A percentile compares a stretch with the other conserved stretches of the same genome.
phyloP scores from a whole-genome alignment of 768 basidiomycete genomes.

The Pleurotus tuber-regium region DNA sequence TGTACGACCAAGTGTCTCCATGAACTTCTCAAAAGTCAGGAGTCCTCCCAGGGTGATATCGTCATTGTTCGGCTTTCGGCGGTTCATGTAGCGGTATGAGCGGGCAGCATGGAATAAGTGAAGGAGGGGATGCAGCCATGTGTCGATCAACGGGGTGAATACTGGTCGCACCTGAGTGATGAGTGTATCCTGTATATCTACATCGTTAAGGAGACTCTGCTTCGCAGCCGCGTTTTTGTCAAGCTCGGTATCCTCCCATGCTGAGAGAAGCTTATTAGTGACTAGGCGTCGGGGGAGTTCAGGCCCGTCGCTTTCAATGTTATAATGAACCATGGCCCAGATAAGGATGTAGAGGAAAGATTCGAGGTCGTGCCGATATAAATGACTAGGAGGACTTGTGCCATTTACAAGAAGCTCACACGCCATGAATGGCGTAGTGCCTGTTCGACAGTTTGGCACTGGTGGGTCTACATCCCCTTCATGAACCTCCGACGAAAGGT shows the following conservation, averaged over 20 bases:
- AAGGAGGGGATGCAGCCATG: neutral
- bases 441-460: constrained; percentile 12
- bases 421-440: constrained; percentile 31
- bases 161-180: neutral
- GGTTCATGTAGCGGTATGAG: too few species aligned
- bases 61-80: too few species aligned
- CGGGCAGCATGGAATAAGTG: too few species aligned
- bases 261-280: neutral
- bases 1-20: neutral
- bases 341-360: constrained; percentile 28
- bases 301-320: neutral
- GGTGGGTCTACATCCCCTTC: constrained; percentile 6
- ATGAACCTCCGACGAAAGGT: constrained; percentile 16
- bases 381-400: constrained; percentile 12
- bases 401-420: constrained; percentile 20
- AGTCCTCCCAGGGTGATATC: neutral
- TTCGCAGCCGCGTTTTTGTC: neutral
- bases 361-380: constrained; percentile 30
- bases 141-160: neutral
- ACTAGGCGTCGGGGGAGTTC: neutral
- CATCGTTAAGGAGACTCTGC: neutral
- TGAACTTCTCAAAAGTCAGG: neutral
- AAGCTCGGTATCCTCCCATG: neutral
- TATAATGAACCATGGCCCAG: constrained; percentile 4
- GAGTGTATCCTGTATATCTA: neutral